Percentiles rank a stretch among this genome's conserved stretches.
These are phyloP conservation scores for Calocybe gangraenosa DNA, from an alignment of 768 basidiomycete species.

Conservation along the genomic window DNA sequence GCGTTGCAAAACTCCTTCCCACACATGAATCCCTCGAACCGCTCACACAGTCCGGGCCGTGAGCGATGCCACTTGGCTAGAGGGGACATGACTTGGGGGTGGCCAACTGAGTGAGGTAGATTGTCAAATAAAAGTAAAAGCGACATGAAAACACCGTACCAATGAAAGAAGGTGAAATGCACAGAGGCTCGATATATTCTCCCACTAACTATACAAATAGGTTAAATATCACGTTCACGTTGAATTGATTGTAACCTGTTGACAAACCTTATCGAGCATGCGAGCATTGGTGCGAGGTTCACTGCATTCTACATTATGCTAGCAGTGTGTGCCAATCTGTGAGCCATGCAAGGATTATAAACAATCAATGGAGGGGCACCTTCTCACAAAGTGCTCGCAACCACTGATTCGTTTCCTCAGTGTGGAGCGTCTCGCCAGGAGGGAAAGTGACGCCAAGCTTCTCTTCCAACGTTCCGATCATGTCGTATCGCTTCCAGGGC, in stretches of 20 bases:
- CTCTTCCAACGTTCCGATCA: constrained; percentile 95
- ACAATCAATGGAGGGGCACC: constrained; percentile 38
- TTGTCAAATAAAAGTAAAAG: constrained; percentile 4
- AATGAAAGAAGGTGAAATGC: constrained; percentile 95
- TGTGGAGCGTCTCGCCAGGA: constrained; percentile 84
- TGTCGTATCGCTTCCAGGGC: constrained; percentile 98
- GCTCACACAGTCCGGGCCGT: constrained; percentile 95
- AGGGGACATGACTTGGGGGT: constrained; percentile 99
- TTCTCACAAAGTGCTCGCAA: constrained; percentile 79
- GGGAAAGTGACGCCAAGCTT: constrained; percentile 92
- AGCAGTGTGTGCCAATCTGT: neutral
- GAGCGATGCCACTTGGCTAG: constrained; percentile 98
- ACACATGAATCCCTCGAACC: constrained; percentile 98
- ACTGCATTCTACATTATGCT: constrained; percentile 96
- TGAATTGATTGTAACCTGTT: neutral
- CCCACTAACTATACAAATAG: constrained; percentile 72
- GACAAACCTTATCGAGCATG: constrained; percentile 82
- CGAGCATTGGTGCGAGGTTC: constrained; percentile 95
- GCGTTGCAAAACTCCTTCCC: constrained; percentile 99
- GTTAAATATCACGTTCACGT: neutral
- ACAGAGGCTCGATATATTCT: constrained; percentile 95
- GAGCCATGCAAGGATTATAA: neutral
- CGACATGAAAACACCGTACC: constrained; percentile 36
- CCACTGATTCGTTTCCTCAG: constrained; percentile 84
- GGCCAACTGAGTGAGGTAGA: constrained; percentile 59